phyloP scores from a whole-genome alignment of 2,329 filamentous ascomycete species.

The Thielaviopsis euricoi region DNA sequence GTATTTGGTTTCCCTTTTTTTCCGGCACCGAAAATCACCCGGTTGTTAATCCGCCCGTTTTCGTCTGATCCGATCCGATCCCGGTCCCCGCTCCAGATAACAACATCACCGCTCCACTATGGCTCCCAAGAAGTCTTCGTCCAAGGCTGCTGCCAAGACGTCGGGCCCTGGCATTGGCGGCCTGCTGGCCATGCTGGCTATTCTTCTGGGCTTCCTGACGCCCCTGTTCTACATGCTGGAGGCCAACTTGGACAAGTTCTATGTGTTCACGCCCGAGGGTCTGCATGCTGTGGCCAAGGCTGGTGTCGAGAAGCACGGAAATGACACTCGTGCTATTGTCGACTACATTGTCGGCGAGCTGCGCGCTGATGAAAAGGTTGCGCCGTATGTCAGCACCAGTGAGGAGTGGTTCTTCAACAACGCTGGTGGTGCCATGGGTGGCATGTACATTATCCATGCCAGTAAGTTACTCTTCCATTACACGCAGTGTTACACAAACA shows the following conservation, averaged over 20 bases:
- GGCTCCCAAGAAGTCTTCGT: conserved; percentile 1
- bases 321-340: conserved; percentile 56
- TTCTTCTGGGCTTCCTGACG: conserved; percentile 37
- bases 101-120: neutral
- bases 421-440: conserved; percentile 79
- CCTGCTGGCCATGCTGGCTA: conserved; percentile 32
- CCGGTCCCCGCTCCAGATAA: neutral
- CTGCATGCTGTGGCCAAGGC: conserved; percentile 52
- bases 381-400: conserved; percentile 44
- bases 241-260: conserved; percentile 46
- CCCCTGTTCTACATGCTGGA: conserved; percentile 39
- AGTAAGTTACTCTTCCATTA: conserved; percentile 32
- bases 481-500: neutral
- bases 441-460: conserved; percentile 79
- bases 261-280: conserved; percentile 55
- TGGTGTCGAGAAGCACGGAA: conserved; percentile 52
- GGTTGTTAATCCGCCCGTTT: too few relatives aligned
- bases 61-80: neutral
- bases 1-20: too few relatives aligned
- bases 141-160: conserved; percentile 8
- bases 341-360: conserved; percentile 55
- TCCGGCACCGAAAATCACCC: too few relatives aligned
- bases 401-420: conserved; percentile 90
- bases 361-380: conserved; percentile 27
- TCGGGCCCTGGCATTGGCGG: conserved; percentile 17